Base-by-base conservation (phyloP, 768 basidiomycete species). In the Royoungia palumana region DNA sequence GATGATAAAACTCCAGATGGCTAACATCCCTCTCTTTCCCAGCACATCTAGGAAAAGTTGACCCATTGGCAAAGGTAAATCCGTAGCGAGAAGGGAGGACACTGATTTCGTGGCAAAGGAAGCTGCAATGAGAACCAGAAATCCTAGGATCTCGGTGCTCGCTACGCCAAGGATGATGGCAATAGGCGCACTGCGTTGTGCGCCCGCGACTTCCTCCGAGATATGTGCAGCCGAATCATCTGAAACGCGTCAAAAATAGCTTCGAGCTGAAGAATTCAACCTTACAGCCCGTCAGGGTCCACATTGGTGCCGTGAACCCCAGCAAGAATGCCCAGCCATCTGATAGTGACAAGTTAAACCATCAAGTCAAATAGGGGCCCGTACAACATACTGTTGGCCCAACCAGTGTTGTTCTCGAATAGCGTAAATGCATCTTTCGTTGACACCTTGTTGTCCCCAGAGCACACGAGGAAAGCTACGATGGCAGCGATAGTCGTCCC, bases 161-260 rank as follows among this genome's bases (percentile, higher is more conserved):
- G 72, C 75, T 17, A 85, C 85, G 20, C 79, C 81, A 22, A 84
- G 68, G 40, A 87, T 65, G 54, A 88, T 87, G 0, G 86, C 85
- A 38, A 83, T 75, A 1, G 86, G 86, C 4, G 83, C 85, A 21
- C 81, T 79, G 45, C 72, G 70, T 10, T 77, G 77, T 12, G 85
- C 86, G 39, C 80, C 79, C 4, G 84, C 69, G 1, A 80, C 79
- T 64, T 88, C 86, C 67, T 88, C 85, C 17, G 85, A 78, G 39
- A 88, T 81, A 54, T 87, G 85, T 22, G 83, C 84, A 6, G 86
- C 86, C 30, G 85, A 87, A 58, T 87, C 85, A 53, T 88, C 85
- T 87, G 53, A 12, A 32, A 41, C 21, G 17, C 34, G 13, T 51
- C 50, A 53, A 19, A 17, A 40, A 43, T 19, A 4, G 5, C 3